Conservation (phyloP, 1,284 basidiomycete species). For the Naganishia cerealis region DNA sequence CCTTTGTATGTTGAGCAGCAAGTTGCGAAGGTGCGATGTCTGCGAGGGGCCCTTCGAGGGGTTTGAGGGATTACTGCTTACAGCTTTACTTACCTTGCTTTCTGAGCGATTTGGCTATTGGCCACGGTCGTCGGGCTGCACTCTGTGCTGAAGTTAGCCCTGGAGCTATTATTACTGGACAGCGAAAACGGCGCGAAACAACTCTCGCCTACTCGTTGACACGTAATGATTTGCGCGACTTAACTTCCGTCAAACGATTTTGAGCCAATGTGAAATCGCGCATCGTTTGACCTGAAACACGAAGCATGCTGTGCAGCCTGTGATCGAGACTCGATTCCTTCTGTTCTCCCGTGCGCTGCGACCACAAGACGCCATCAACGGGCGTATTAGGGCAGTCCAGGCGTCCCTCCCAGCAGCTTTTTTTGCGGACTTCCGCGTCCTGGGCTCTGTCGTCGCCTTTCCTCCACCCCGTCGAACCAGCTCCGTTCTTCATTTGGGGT, state of each 20-base stretch:
- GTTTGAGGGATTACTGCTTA: not conserved
- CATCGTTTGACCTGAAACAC: conserved; percentile 16
- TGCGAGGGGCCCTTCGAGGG: not conserved
- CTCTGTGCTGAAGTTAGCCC: not conserved
- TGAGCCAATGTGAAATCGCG: not conserved
- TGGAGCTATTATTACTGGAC: too few species aligned
- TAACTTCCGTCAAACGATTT: not conserved
- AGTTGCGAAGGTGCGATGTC: not conserved
- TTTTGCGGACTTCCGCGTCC: not conserved
- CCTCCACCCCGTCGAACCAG: not conserved
- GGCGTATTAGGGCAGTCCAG: not conserved
- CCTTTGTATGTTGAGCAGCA: too few species aligned
- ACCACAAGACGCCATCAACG: not conserved
- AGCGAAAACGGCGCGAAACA: conserved; percentile 5
- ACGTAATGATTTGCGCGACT: not conserved
- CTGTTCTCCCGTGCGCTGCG: not conserved
- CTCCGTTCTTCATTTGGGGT: too few species aligned
- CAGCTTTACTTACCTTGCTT: not conserved
- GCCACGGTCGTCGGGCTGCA: not conserved
- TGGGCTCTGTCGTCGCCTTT: not conserved
- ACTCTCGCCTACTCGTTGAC: not conserved
- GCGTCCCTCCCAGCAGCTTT: not conserved
- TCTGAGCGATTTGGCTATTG: conserved; percentile 27
- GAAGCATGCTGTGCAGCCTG: not conserved
- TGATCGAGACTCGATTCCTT: conserved; percentile 6